phyloP scores from a whole-genome alignment of 345 rosid species.

The Salix purpurea region DNA sequence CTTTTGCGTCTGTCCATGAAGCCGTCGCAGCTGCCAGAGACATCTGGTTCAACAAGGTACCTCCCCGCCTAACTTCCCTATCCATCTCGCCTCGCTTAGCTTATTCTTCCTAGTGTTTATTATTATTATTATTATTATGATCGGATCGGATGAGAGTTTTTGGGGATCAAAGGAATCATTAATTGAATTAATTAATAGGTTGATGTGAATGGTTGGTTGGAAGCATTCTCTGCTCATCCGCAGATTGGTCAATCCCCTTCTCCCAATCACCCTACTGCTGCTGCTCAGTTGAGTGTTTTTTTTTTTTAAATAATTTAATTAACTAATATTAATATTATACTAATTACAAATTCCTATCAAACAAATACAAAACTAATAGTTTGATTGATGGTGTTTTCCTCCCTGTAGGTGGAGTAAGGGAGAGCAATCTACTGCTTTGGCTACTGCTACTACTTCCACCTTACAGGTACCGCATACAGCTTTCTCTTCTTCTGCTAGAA shows the following conservation, averaged over 20 bases:
- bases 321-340: too few relatives aligned
- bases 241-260: slow-evolving; percentile 65
- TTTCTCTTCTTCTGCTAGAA: not conserved
- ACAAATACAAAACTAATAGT: too few relatives aligned
- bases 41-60: slow-evolving; percentile 75
- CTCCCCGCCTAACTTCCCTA: not conserved
- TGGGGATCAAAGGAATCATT: too few relatives aligned
- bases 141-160: too few relatives aligned
- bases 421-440: slow-evolving; percentile 84
- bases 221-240: slow-evolving; percentile 90
- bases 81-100: not conserved
- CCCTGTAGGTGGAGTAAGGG: slow-evolving; percentile 55
- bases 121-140: too few relatives aligned
- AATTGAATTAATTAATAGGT: slow-evolving; percentile 28
- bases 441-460: slow-evolving; percentile 64
- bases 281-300: slow-evolving; percentile 42
- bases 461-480: slow-evolving; percentile 39
- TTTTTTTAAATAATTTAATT: too few relatives aligned
- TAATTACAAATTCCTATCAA: too few relatives aligned
- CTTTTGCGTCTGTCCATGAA: slow-evolving; percentile 45
- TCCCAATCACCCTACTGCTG: slow-evolving; percentile 22
- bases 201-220: slow-evolving; percentile 77
- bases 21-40: slow-evolving; percentile 57
- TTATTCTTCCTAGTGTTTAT: not conserved
- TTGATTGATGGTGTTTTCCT: not conserved